A percentile compares a stretch with the other conserved stretches of the same genome.
Conservation (phyloP, 2,329 filamentous ascomycete genomes). For the Colletotrichum sp. region DNA sequence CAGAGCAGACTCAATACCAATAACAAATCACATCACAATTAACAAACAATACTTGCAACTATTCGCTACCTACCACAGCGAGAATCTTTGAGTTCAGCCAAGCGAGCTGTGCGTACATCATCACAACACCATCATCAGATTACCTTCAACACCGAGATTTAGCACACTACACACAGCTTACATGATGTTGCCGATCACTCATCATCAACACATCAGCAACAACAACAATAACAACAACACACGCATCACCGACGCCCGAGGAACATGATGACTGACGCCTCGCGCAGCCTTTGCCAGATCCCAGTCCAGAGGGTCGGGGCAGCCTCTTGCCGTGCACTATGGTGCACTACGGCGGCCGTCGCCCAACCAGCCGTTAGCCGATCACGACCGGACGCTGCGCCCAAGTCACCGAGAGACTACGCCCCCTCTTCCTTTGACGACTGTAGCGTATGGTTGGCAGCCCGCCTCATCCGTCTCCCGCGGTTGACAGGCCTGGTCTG, state of each 20-base stretch:
- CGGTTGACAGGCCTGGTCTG: not conserved
- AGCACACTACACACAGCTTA: not conserved
- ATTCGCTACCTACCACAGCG: not conserved
- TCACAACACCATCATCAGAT: not conserved
- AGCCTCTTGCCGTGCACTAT: constrained; percentile 3
- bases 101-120: not conserved
- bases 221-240: not conserved
- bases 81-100: not conserved
- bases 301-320: constrained; percentile 17
- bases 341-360: not conserved
- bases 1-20: constrained; percentile 10
- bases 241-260: not conserved
- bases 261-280: not conserved
- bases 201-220: not conserved
- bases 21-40: not conserved
- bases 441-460: not conserved
- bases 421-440: not conserved
- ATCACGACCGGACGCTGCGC: not conserved
- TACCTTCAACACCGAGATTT: not conserved
- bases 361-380: constrained; percentile 13
- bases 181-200: not conserved
- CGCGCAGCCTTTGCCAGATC: constrained; percentile 8
- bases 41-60: not conserved
- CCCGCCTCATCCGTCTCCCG: not conserved
- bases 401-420: not conserved